Base-by-base conservation (phyloP, 345 rosid species). In the Trapa incisa region DNA sequence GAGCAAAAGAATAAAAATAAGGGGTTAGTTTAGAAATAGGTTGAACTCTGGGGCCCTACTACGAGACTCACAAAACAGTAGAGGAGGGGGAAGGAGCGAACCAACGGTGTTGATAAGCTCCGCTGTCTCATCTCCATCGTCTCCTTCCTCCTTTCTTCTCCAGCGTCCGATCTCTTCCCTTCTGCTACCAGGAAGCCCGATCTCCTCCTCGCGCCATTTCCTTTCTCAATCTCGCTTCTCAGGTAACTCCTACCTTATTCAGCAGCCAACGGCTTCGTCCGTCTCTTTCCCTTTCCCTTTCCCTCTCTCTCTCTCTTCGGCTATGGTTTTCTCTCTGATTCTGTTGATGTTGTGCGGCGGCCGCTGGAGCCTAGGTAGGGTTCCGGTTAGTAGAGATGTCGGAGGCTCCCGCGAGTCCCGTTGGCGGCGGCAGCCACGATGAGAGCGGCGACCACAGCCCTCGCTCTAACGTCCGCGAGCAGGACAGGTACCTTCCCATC, bases 371-470 rank as follows among this genome's bases (percentile, higher is more conserved):
- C 29, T 22, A 45, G 11, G 48, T 45, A 45, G 48, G 48, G 5
- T 45, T 7, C 2, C 48, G 6, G 48, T 0, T 1, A 45, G 11
- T 45, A 45, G 8, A 2, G 89, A 81, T 85, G 74, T 81, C 80
- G 70, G 85, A 77, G 72, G 87, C 75, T 63, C 89, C 84, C 73
- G 78, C 70, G 62, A 83, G 87, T 71, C 88, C 90, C 38, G 92
- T 86, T 61, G 87, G 86, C 9, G 92, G 91, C 50, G 91, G 94
- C 47, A 81, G 91, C 75, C 89, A 85, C 63, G 52, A 65, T 65
- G 93, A 86, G 62, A 86, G 96, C 77, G 96, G 97, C 66, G 98
- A 92, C 39, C 98, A 82, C 47, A 93, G 98, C 64, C 97, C 96
- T 5, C 80, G 81, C 76, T 83, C 89, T 5, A 76, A 83, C 69